phyloP scores from a whole-genome alignment of 768 basidiomycete species.

The Imleria badia region DNA sequence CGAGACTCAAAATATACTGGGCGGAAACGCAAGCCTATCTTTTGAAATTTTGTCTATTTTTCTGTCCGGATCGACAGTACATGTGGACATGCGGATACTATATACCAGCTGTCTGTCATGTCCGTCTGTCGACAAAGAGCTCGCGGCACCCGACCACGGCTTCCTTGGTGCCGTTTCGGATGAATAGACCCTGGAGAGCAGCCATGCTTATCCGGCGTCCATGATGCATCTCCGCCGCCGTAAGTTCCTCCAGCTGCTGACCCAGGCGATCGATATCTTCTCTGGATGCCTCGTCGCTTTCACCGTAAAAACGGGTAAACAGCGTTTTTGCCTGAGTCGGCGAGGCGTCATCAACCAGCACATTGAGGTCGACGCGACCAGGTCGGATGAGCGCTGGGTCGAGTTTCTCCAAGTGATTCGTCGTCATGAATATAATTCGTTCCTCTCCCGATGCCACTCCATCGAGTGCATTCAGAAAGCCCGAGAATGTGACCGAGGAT shows the following conservation, averaged over 20 bases:
- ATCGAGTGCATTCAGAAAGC: slow-evolving; percentile 94
- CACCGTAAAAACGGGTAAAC: slow-evolving; percentile 83
- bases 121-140: slow-evolving; percentile 34
- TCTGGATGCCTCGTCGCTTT: slow-evolving; percentile 35
- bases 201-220: slow-evolving; percentile 89
- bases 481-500: slow-evolving; percentile 95
- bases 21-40: slow-evolving; percentile 78
- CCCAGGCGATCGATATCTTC: slow-evolving; percentile 48
- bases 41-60: slow-evolving; percentile 44
- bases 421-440: slow-evolving; percentile 98
- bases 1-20: slow-evolving; percentile 88
- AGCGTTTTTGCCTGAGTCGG: slow-evolving; percentile 75
- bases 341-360: slow-evolving; percentile 84
- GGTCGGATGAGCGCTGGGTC: slow-evolving; percentile 96
- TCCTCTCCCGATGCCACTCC: slow-evolving; percentile 98
- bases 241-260: slow-evolving; percentile 48
- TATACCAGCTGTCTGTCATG: slow-evolving; percentile 21
- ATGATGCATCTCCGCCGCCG: slow-evolving; percentile 49
- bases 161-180: slow-evolving; percentile 61
- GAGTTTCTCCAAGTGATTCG: slow-evolving; percentile 88
- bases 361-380: slow-evolving; percentile 87
- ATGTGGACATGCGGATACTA: slow-evolving; percentile 4
- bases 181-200: slow-evolving; percentile 92
- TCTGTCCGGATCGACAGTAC: neutral
- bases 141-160: slow-evolving; percentile 53